Percentiles rank a stretch among this genome's conserved stretches.
phyloP scores from a whole-genome alignment of 306 rosid species.

The Vigna hirtella region DNA sequence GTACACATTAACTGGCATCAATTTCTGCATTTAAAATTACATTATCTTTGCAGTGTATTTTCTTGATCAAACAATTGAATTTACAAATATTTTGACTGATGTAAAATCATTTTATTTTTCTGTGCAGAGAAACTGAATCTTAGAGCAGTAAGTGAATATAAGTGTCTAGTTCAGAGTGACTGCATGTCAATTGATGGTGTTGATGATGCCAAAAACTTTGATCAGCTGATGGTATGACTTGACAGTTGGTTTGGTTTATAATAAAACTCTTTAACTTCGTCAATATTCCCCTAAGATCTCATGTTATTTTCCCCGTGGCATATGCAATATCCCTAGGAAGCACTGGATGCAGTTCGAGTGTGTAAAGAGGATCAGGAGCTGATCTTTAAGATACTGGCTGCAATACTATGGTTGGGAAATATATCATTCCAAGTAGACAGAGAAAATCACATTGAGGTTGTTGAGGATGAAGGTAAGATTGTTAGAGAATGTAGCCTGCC shows the following conservation, averaged over 20 bases:
- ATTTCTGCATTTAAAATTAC: slow-evolving; percentile 29
- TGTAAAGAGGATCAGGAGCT: slow-evolving; percentile 76
- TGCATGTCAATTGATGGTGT: slow-evolving; percentile 70
- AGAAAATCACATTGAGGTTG: slow-evolving; percentile 75
- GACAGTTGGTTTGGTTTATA: slow-evolving; percentile 37
- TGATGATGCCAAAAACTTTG: slow-evolving; percentile 75
- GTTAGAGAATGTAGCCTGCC: slow-evolving; percentile 27
- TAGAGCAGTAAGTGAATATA: slow-evolving; percentile 72
- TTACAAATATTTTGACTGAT: slow-evolving; percentile 37
- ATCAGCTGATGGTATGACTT: slow-evolving; percentile 61
- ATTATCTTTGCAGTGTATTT: slow-evolving; percentile 26
- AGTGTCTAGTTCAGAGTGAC: slow-evolving; percentile 83
- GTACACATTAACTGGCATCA: slow-evolving; percentile 31
- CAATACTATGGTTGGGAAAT: slow-evolving; percentile 95
- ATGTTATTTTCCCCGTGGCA: slow-evolving; percentile 35
- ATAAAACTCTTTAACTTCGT: slow-evolving; percentile 31
- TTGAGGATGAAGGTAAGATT: slow-evolving; percentile 82
- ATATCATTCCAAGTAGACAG: slow-evolving; percentile 75
- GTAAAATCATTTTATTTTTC: slow-evolving; percentile 40
- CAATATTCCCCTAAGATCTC: slow-evolving; percentile 33
- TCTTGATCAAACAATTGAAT: slow-evolving; percentile 37
- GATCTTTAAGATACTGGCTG: slow-evolving; percentile 73
- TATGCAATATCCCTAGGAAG: slow-evolving; percentile 60
- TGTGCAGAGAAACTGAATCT: slow-evolving; percentile 82
- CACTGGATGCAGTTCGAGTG: slow-evolving; percentile 64